Evolutionary conservation across 2,329 filamentous ascomycete species (phyloP), one percentile per base, ranked within the genome.

Genomic region (Ophiosphaerella herpotricha): DNA sequence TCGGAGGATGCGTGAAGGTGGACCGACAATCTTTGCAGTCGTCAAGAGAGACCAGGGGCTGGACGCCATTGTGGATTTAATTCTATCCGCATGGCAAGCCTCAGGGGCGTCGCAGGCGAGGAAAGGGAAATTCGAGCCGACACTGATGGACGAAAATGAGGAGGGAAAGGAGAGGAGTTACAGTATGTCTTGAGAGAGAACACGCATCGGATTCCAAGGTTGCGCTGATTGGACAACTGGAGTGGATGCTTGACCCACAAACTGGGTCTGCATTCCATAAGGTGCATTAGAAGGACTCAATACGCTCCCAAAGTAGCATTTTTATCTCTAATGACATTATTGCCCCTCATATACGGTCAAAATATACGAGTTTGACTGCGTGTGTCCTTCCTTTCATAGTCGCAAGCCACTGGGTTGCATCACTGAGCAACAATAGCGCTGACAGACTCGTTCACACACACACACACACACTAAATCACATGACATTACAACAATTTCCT

Each of bases 11-110:
- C 67, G 94, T 43, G 93, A 97, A 75, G 93, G 91, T 2, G 94
- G 94, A 0, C 94, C 94, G 5, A 97, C 93, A 0, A 89, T 99
- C 3, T 97, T 97, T 71, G 93, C 92, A 0, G 91, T 96, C 77
- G 92, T 99, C n/a, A 99, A 97, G 84, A 88, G 91, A 75, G 86
- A 86, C 2, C 87, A 91, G 53, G 91, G 86, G 1, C 85, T 97
- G 7, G 84, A 91, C 54, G 87, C 94, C 71, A 96, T 97, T 68
- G 85, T 96, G 13, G 89, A 90, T 60, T 74, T 97, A 75, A 90
- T 99, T 43, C 64, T 94, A 64, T 96, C 91, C 69, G 92, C 92
- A 5, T 97, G 94, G 94, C 93, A 87, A 79, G 87, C 86, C 9
- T 94, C 90, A 65, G 93, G 93, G 26, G 94, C 92, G 24, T 66